A percentile compares a stretch with the other conserved stretches of the same genome.
Conservation (phyloP, 1,139 yeast species). For the Diutina siamensis region DNA sequence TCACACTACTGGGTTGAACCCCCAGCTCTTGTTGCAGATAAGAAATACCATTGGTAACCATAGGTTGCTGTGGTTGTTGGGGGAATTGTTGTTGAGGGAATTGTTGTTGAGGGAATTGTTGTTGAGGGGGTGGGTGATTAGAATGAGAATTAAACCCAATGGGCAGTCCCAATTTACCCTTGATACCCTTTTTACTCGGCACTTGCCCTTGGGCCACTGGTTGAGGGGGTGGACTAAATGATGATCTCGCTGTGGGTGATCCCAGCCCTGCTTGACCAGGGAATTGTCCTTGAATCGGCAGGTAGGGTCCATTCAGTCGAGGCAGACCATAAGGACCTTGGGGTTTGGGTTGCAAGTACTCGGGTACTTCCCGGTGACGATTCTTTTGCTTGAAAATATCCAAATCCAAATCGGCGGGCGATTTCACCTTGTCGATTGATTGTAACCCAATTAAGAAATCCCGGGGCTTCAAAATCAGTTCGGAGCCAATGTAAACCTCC, state of each 20-base stretch:
- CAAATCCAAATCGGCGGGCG: conserved; percentile 23
- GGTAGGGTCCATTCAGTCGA: background rate
- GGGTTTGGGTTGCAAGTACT: conserved; percentile 15
- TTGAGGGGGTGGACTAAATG: background rate
- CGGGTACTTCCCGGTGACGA: conserved; percentile 22
- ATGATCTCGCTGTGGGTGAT: background rate
- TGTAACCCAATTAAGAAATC: conserved; percentile 38
- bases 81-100: background rate
- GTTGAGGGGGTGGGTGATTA: background rate
- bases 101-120: background rate
- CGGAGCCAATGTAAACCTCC: conserved; percentile 80
- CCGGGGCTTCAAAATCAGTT: conserved; percentile 59
- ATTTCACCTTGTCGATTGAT: conserved; percentile 26
- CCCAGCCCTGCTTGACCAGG: background rate
- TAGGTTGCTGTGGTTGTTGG: background rate
- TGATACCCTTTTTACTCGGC: background rate
- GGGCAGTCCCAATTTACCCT: background rate
- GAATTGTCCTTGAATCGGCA: background rate
- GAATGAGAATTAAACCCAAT: background rate
- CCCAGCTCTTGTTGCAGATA: background rate
- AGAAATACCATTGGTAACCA: background rate
- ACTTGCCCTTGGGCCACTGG: no score
- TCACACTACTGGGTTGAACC: background rate
- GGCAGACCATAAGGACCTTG: no score
- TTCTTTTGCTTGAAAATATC: conserved; percentile 18